A percentile compares a stretch with the other conserved stretches of the same genome.
Evolutionary conservation across 2,329 filamentous ascomycete species (phyloP).

Genomic region (Domatiomyces catenatus): DNA sequence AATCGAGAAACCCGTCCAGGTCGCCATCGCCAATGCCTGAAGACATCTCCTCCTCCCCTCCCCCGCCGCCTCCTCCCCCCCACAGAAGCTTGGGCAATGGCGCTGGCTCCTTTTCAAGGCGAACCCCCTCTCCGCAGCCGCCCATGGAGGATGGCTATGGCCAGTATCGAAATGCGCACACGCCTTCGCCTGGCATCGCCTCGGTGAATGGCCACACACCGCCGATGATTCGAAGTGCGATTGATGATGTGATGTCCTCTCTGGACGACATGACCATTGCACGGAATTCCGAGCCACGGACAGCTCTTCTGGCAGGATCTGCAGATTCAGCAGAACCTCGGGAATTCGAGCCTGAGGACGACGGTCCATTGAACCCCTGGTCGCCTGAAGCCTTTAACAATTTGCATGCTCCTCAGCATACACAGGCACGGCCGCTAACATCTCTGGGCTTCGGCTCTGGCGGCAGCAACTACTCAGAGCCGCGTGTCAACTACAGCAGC

Average conservation of each 20-base stretch:
- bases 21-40: conserved; percentile 21
- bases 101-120: conserved; percentile 3
- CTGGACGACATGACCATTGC: conserved; percentile 67
- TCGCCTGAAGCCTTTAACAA: conserved; percentile 73
- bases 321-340: too few relatives aligned
- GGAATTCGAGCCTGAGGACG: conserved; percentile 35
- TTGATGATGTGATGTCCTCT: conserved; percentile 97
- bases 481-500: conserved; percentile 43
- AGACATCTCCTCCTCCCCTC: conserved; percentile 55
- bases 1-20: conserved; percentile 23
- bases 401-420: conserved; percentile 21
- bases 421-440: conserved; percentile 48
- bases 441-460: conserved; percentile 53
- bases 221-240: conserved; percentile 80
- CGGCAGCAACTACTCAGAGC: conserved; percentile 31
- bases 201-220: conserved; percentile 58
- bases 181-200: conserved; percentile 53
- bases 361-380: conserved; percentile 58
- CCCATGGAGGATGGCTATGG: conserved; percentile 19
- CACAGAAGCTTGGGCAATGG: conserved; percentile 45
- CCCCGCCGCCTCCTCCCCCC: conserved; percentile 69
- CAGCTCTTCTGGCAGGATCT: too few relatives aligned
- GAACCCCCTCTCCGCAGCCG: conserved; percentile 12
- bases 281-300: conserved; percentile 34
- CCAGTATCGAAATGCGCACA: conserved; percentile 35